Percentiles rank a stretch among this genome's conserved stretches.
phyloP scores from a whole-genome alignment of 1,284 basidiomycete genomes.

The Cutaneotrichosporon cutaneum region DNA sequence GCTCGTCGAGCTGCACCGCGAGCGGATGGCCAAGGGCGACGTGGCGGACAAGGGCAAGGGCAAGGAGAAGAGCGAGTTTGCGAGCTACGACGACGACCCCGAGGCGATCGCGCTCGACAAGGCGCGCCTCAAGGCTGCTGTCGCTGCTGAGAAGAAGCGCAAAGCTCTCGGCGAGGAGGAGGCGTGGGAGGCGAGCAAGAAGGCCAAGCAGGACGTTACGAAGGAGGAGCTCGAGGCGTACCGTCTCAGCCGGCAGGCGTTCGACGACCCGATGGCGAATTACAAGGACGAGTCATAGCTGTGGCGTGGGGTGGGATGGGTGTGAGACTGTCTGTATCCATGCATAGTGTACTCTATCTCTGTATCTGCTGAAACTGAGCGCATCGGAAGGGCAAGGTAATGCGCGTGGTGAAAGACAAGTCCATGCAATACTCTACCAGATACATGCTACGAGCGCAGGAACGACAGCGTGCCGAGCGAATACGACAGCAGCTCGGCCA shows the following conservation, averaged over 20 bases:
- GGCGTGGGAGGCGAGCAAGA: constrained; percentile 51
- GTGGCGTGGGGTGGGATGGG: not conserved
- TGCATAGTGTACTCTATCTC: constrained; percentile 10
- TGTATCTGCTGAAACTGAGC: too few relatives aligned
- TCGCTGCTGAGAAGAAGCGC: constrained; percentile 77
- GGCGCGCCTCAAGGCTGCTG: constrained; percentile 64
- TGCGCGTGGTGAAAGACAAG: not conserved
- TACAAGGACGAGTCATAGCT: constrained; percentile 39
- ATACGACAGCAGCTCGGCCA: constrained; percentile 56
- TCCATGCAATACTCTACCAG: not conserved
- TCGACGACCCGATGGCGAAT: constrained; percentile 55
- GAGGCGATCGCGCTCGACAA: constrained; percentile 72
- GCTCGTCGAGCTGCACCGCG: constrained; percentile 48
- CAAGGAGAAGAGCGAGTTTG: constrained; percentile 40
- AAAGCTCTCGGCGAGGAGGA: constrained; percentile 62
- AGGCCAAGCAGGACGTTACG: constrained; percentile 67
- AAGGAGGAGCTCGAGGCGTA: constrained; percentile 79
- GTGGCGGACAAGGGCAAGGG: constrained; percentile 42
- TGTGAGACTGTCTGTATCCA: constrained; percentile 6
- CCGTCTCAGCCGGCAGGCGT: constrained; percentile 44
- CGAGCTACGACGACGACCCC: constrained; percentile 56
- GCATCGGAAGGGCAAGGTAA: too few relatives aligned
- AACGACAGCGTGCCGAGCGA: constrained; percentile 52
- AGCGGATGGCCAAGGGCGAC: constrained; percentile 36
- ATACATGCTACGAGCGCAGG: constrained; percentile 28